Percentiles rank a stretch among this genome's conserved stretches.
Evolutionary conservation across 1,284 basidiomycete species (phyloP).

Genomic region (Ceratobasidium sp.): DNA sequence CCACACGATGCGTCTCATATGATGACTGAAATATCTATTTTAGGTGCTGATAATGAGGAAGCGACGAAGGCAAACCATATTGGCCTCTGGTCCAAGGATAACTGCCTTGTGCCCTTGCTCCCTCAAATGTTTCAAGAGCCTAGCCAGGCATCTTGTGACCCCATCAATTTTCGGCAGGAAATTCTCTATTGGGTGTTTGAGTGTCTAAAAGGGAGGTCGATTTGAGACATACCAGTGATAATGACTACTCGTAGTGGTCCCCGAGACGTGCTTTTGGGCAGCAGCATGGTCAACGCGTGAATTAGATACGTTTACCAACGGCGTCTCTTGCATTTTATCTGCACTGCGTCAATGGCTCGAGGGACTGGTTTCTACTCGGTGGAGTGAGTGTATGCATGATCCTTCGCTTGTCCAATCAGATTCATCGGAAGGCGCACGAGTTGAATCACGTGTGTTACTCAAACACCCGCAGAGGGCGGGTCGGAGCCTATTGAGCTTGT

Average conservation of each 20-base stretch:
- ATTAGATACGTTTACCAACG: conserved; percentile 4
- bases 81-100: conserved; percentile 60
- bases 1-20: conserved; percentile 60
- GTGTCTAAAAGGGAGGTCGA: neutral
- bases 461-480: neutral
- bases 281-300: neutral
- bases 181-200: conserved; percentile 37
- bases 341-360: neutral
- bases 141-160: conserved; percentile 61
- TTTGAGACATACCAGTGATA: conserved; percentile 29
- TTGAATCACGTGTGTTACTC: conserved; percentile 21
- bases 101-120: conserved; percentile 61
- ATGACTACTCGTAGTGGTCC: conserved; percentile 22
- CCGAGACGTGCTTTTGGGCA: neutral
- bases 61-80: conserved; percentile 49
- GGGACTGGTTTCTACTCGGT: neutral
- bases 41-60: neutral
- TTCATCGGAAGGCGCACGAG: conserved; percentile 18
- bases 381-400: conserved; percentile 5
- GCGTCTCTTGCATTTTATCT: conserved; percentile 10
- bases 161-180: conserved; percentile 54
- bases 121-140: conserved; percentile 61
- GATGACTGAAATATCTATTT: conserved; percentile 47
- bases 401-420: conserved; percentile 7
- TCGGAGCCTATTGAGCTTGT: neutral